Evolutionary conservation across 495 filamentous ascomycete genomes (phyloP), one percentile per base, ranked within the genome.

Genomic region (Niebla homalea): DNA sequence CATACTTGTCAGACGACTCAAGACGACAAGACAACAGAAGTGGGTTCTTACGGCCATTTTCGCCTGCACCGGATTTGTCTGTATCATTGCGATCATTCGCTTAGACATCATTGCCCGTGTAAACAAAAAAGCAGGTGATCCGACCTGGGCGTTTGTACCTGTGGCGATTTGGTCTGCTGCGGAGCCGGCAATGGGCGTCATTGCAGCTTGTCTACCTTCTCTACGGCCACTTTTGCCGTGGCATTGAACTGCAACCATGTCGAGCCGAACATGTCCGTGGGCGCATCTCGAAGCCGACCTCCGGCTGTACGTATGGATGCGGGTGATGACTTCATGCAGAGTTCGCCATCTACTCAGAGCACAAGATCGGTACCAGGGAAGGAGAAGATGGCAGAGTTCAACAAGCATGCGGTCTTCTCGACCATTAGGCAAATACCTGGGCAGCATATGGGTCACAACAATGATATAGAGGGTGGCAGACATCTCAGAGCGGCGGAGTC

Each of bases 141-240:
- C 52, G 15, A 56, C 54, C 12, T 56, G 54, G 54, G 52, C 51
- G n/a, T 52, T 52, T 36, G 49, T 56, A 19, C 15, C 51, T 40
- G 43, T 44, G 8, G 54, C 54, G 8, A 52, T 56, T 29, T 56
- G 54, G 54, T 52, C 49, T 6, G 54, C 54, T 14, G 56, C 62
- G 18, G 62, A 73, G 67, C 68, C 67, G 22, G 70, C 63, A 44
- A 67, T 64, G 36, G 70, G 70, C 21, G 74, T 67, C 43, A 64
- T 73, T 32, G 66, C 69, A 21, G 73, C 67, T 16, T 73, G 67
- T 54, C 56, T 70, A 5, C 69, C 69, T n/a, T 64, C 66, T 5
- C 58, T 72, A 15, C 62, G 67, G 11, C 66, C 68, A 5, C 60
- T 73, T 5, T 50, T 70, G 29, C 29, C 1, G 19, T 40, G 10